Evolutionary conservation across 257 asterid species (phyloP), one percentile per base, ranked within the genome.

Genomic region (Voacanga thouarsii): DNA sequence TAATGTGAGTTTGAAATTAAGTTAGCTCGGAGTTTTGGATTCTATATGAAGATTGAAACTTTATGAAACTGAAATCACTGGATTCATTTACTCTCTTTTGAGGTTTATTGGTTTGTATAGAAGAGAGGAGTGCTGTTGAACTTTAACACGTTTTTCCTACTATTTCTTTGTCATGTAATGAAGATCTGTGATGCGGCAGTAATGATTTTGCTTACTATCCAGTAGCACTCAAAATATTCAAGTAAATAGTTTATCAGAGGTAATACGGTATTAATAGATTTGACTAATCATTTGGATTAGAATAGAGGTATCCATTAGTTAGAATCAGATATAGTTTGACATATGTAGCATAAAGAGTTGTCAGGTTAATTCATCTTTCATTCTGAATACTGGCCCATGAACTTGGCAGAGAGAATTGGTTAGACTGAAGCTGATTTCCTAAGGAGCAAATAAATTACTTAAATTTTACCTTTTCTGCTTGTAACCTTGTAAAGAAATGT

Each of bases 11-110:
- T 51, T 33, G 16, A 18, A 73, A 55, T 28, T 60, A 30, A 23
- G 23, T 75, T 21, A 28, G 59, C 33, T 49, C 47, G 21, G 26
- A 11, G 44, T 61, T 57, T n/a, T 44, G 71, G 59, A 33, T 19
- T 56, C 56, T 26, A 64, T 8, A 21, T 64, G 49, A 60, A 43
- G 79, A 63, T 64, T 60, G 63, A 64, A 33, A 64, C 41, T 64
- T 76, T 21, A 4, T 61, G 47, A 12, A 68, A 68, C 73, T 67
- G 26, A 39, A 68, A 9, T 41, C 50, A 41, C 2, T 18, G 4
- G 19, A 14, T 23, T 15, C 16, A 0, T 18, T 55, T 55, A 55
- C n/a, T 67, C 50, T 67, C 12, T 39, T 39, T 37, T 66, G n/a
- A 16, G n/a, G 2, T 4, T 19, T 67, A 1, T 39, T 67, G 23